Percentiles rank a stretch among this genome's conserved stretches.
These are phyloP conservation scores for Thamnidium elegans DNA, from an alignment of 192 early-diverging fungal genomes.

Conservation along the genomic window DNA sequence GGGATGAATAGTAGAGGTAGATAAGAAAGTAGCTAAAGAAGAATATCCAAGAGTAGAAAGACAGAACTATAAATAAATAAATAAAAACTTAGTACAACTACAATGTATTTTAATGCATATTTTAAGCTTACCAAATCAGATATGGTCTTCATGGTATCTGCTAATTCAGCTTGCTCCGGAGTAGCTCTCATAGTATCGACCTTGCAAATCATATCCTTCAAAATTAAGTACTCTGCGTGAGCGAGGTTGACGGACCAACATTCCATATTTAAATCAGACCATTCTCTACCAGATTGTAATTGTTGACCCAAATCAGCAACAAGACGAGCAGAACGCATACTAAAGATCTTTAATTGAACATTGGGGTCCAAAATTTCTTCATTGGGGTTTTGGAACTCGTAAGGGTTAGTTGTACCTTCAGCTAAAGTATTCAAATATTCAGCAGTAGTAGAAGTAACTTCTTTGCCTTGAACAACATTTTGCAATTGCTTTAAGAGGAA, in stretches of 20 bases:
- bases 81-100: slow-evolving; percentile 32
- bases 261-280: slow-evolving; percentile 70
- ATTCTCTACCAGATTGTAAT: slow-evolving; percentile 47
- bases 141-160: slow-evolving; percentile 29
- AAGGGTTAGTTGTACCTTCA: slow-evolving; percentile 26
- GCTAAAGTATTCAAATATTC: slow-evolving; percentile 34
- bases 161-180: slow-evolving; percentile 14
- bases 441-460: slow-evolving; percentile 31
- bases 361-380: slow-evolving; percentile 48
- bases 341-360: slow-evolving; percentile 63
- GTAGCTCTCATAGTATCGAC: slow-evolving; percentile 22
- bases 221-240: slow-evolving; percentile 72
- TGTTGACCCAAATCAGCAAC: slow-evolving; percentile 58
- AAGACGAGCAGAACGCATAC: slow-evolving; percentile 64
- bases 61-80: slow-evolving; percentile 44
- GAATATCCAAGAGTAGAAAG: slow-evolving; percentile 46
- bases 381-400: slow-evolving; percentile 11
- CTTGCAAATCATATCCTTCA: slow-evolving; percentile 54
- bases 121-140: slow-evolving; percentile 28
- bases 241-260: slow-evolving; percentile 68
- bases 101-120: background rate
- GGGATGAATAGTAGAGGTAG: slow-evolving; percentile 41
- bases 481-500: slow-evolving; percentile 67
- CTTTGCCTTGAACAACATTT: slow-evolving; percentile 36
- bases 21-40: slow-evolving; percentile 43